Evolutionary conservation across 225 moss, liverwort and hornwort species (phyloP), one percentile per base, ranked within the genome.

Genomic region (Climacium dendroides): DNA sequence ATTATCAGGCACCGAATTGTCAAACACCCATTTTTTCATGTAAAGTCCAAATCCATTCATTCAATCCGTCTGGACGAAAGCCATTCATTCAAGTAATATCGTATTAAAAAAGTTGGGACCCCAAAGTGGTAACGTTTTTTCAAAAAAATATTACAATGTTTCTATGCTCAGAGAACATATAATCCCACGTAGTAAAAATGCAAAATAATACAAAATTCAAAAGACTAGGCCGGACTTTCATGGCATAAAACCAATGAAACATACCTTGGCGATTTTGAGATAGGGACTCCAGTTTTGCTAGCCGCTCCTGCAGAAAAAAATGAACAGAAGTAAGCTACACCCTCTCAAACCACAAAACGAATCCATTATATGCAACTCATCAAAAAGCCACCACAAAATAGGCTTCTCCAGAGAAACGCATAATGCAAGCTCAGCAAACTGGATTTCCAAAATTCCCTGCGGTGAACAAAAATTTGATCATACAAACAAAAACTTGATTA

Each of bases 261-360:
- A 39, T 82, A 94, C 94, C 94, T 90, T 85, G 87, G 60, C 37
- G 82, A 62, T 64, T 69, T 48, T 87, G 92, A 88, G 88, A 39
- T 35, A 87, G 70, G 50, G 87, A 89, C 92, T 94, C 94, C 86
- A 94, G 85, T 65, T 89, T 92, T 53, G 87, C 91, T n/a, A 94
- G 80, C 63, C 94, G 92, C 41, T 92, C 92, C 94, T 94, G 81
- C 58, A 89, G 41, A 80, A 41, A 57, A 73, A 19, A 15, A 62
- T 65, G 35, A 11, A n/a, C 30, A 81, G 22, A 76, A 62, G 35
- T 62, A 47, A 72, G 41, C 72, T 29, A 39, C 50, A 50, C 37
- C n/a, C 57, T 72, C 65, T 72, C 53, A 60, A 73, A 50, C 63
- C 55, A 72, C 24, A 45, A 54, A 67, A 63, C 35, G 32, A 55